Percentiles rank a stretch among this genome's conserved stretches.
phyloP scores from a whole-genome alignment of 2,329 filamentous ascomycete species.

The Blastomyces gilchristii region DNA sequence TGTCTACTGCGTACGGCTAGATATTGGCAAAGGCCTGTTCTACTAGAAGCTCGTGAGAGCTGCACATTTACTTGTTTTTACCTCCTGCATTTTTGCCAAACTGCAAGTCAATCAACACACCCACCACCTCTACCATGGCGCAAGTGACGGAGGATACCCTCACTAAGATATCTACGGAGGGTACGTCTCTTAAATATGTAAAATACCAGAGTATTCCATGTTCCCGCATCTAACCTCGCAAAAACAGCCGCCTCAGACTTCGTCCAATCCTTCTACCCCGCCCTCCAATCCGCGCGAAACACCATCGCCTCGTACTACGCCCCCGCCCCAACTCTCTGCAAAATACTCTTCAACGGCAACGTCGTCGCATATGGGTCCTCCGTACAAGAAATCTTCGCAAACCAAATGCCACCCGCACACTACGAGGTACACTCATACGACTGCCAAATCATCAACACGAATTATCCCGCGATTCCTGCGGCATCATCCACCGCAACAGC shows the following conservation, averaged over 20 bases:
- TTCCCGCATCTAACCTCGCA: not conserved
- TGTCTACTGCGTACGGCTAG: not conserved
- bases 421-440: slow-evolving; percentile 71
- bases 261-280: slow-evolving; percentile 62
- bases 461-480: slow-evolving; percentile 41
- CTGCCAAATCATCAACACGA: slow-evolving; percentile 64
- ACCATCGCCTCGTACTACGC: slow-evolving; percentile 62
- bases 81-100: not conserved
- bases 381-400: slow-evolving; percentile 58
- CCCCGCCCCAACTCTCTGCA: slow-evolving; percentile 42
- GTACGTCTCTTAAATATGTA: slow-evolving; percentile 18
- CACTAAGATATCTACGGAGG: slow-evolving; percentile 35
- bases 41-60: not conserved
- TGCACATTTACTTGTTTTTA: not conserved
- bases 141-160: slow-evolving; percentile 26
- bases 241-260: slow-evolving; percentile 58
- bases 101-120: not conserved
- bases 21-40: not conserved
- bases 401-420: slow-evolving; percentile 50
- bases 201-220: not conserved
- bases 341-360: slow-evolving; percentile 73
- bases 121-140: slow-evolving; percentile 21
- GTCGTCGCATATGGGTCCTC: slow-evolving; percentile 51
- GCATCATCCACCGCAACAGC: slow-evolving; percentile 26
- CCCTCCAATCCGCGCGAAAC: slow-evolving; percentile 52